Evolutionary conservation across 768 basidiomycete species (phyloP).

Genomic region (Gymnopilus junonius): DNA sequence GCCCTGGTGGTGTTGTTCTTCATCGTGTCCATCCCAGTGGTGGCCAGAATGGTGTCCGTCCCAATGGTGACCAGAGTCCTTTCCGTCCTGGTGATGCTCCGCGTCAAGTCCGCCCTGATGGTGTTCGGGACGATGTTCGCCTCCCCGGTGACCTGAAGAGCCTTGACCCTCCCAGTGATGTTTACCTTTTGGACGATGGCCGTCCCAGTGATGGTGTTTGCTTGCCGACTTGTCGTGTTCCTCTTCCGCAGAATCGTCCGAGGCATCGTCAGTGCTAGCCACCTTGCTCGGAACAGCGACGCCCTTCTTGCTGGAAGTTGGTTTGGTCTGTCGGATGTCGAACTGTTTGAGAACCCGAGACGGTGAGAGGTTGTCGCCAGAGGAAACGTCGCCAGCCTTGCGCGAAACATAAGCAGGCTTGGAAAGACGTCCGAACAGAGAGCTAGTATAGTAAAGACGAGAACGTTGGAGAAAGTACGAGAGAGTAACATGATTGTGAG

Average conservation of each 20-base stretch:
- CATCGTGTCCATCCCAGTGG: background rate
- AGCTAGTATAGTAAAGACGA: conserved; percentile 5
- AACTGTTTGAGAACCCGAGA: conserved; percentile 6
- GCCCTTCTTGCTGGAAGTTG: background rate
- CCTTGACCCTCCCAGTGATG: background rate
- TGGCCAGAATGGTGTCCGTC: background rate
- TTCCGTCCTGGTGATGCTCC: background rate
- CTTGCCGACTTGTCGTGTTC: background rate
- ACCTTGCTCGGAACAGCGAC: background rate
- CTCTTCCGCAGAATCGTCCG: background rate
- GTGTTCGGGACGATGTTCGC: background rate
- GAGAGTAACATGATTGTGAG: conserved; percentile 3
- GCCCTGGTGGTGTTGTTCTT: background rate
- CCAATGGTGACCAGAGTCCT: background rate
- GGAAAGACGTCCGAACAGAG: conserved; percentile 3
- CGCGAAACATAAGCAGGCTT: conserved; percentile 2
- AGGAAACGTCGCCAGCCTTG: background rate
- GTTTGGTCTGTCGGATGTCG: background rate
- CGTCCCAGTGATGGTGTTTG: background rate
- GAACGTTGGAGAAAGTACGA: background rate
- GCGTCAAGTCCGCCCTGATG: background rate
- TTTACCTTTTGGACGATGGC: background rate
- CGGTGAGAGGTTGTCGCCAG: background rate
- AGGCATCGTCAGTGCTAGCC: background rate
- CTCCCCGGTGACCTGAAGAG: background rate